Evolutionary conservation across 352 stramenopile genomes (phyloP), one percentile per base, ranked within the genome.

Genomic region (Pythium sukuiense): DNA sequence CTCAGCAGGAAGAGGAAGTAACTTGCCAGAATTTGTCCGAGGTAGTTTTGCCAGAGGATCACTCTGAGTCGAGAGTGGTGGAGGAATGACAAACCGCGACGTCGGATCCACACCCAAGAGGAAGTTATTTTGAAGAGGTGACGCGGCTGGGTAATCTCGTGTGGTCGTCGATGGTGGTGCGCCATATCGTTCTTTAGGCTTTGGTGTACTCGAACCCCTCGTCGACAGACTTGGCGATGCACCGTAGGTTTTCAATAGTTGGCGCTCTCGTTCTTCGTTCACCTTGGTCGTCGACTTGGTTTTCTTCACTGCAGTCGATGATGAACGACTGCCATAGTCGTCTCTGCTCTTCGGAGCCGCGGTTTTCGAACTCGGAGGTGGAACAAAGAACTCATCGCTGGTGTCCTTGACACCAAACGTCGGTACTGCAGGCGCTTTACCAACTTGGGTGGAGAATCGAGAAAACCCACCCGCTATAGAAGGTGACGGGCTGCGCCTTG

Each of bases 241-340:
- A 27, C 80, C 81, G 57, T 89, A 89, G 16, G 78, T 89, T 65
- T 80, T 77, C 45, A 81, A 45, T 13, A 89, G 41, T 24, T 79
- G 41, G 4, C 69, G 72, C 39, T 89, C 75, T n/a, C 81, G 76
- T 60, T 83, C 72, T 49, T 72, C 76, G 11, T 53, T 76, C 0
- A 57, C 63, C 52, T 83, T 87, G n/a, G 71, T 73, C 18, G 49
- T 33, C 1, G 63, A 20, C 27, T 60, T 58, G 20, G 13, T 13
- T 45, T 63, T 67, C 32, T 67, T 71, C 13, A 16, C 26, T 29
- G 63, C 7, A 12, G 13, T 55, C 3, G 49, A 33, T 53, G 74
- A 56, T 43, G 73, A 72, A 11, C 48, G 48, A 24, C 6, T 35
- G 2, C 61, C 39, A 29, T 77, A 70, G 7, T 88, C 77, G 16